Conservation (phyloP, 208 protist species). For the Leishmania arabica region DNA sequence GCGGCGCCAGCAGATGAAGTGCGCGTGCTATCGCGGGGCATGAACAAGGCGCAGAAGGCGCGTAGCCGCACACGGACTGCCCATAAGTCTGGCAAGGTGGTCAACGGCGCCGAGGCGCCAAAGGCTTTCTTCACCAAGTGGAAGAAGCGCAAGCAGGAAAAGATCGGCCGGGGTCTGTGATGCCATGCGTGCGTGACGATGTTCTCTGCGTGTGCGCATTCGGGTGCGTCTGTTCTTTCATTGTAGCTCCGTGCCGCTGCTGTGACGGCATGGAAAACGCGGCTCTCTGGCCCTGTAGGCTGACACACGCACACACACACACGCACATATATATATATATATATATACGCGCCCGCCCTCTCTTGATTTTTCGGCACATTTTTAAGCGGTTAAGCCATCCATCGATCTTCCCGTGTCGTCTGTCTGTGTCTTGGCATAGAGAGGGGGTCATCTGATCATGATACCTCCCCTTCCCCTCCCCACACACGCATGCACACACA, state of each 20-base stretch:
- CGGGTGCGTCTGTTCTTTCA: not conserved
- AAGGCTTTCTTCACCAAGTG: slow-evolving; percentile 66
- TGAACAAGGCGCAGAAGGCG: slow-evolving; percentile 33
- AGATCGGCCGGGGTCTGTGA: slow-evolving; percentile 73
- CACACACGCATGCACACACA: not conserved
- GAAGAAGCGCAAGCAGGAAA: slow-evolving; percentile 59
- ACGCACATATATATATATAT: too few species aligned
- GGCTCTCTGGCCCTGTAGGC: not conserved
- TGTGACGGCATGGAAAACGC: not conserved
- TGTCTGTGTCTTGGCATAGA: not conserved
- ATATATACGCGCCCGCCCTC: not conserved
- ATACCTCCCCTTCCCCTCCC: not conserved
- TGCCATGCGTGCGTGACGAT: not conserved
- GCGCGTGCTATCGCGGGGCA: slow-evolving; percentile 58
- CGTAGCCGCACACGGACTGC: slow-evolving; percentile 19
- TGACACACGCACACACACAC: not conserved
- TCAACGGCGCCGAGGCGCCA: not conserved
- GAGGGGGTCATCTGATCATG: not conserved
- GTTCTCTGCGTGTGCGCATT: not conserved
- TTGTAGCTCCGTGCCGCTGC: not conserved
- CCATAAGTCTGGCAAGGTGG: slow-evolving; percentile 28
- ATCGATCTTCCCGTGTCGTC: not conserved
- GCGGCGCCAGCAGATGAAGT: slow-evolving; percentile 54
- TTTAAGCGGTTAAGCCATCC: slow-evolving; percentile 3
- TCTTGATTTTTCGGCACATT: not conserved